phyloP scores from a whole-genome alignment of 805 yeast species.

The Candida chilensis region DNA sequence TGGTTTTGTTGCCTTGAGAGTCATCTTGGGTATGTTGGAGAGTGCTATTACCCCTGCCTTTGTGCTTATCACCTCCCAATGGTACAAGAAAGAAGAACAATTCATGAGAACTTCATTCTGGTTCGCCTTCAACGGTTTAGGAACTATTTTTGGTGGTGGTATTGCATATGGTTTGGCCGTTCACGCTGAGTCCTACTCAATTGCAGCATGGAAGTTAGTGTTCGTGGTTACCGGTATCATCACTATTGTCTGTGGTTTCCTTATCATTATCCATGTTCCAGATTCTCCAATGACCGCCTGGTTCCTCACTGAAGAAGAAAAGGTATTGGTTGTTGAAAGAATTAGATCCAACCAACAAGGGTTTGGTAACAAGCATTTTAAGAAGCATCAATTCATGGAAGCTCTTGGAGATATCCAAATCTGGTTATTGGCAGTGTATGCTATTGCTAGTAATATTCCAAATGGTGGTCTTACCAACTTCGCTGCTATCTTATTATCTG shows the following conservation, averaged over 20 bases:
- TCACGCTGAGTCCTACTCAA: conserved; percentile 24
- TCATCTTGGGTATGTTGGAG: conserved; percentile 42
- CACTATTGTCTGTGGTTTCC: conserved; percentile 41
- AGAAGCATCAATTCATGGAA: conserved; percentile 18
- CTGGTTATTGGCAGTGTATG: conserved; percentile 15
- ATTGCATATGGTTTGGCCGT: conserved; percentile 47
- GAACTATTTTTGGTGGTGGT: conserved; percentile 36
- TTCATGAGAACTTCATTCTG: conserved; percentile 31
- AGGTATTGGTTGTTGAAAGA: conserved; percentile 15
- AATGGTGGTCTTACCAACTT: conserved; percentile 49
- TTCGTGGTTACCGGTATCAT: conserved; percentile 53
- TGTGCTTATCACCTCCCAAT: conserved; percentile 46
- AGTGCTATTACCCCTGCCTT: conserved; percentile 48
- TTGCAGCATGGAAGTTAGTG: conserved; percentile 51
- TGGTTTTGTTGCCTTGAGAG: conserved; percentile 38
- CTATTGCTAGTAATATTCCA: conserved; percentile 27
- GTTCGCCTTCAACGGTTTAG: conserved; percentile 37
- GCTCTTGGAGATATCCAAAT: conserved; percentile 18
- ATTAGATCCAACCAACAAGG: conserved; percentile 22
- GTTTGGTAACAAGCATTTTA: conserved; percentile 21
- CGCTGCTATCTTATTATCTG: conserved; percentile 29
- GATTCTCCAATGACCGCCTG: conserved; percentile 21
- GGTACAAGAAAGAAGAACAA: conserved; percentile 41
- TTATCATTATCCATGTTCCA: conserved; percentile 32
- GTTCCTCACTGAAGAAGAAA: conserved; percentile 18